A percentile compares a stretch with the other conserved stretches of the same genome.
Evolutionary conservation across 495 filamentous ascomycete species (phyloP).

Genomic region (Tuber microsphaerosporum): DNA sequence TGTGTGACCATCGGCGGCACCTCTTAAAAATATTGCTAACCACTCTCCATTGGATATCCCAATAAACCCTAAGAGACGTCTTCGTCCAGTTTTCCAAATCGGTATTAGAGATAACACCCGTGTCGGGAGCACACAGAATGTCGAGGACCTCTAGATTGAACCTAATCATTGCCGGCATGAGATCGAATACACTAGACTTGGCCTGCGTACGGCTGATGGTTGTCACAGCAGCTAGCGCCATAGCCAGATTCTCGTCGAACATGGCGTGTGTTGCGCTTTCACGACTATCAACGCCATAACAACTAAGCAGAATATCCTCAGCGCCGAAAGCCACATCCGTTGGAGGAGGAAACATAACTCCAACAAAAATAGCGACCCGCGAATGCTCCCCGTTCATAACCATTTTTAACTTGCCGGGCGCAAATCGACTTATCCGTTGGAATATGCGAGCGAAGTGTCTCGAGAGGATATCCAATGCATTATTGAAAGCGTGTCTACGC

Average conservation of each 20-base stretch:
- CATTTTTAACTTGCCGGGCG: slow-evolving; percentile 16
- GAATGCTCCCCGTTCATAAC: slow-evolving; percentile 28
- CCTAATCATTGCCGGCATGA: slow-evolving; percentile 63
- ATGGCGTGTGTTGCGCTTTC: slow-evolving; percentile 38
- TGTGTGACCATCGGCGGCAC: slow-evolving; percentile 70
- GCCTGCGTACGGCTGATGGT: slow-evolving; percentile 24
- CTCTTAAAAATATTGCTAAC: slow-evolving; percentile 72
- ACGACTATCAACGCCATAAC: slow-evolving; percentile 36
- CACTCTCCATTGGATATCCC: slow-evolving; percentile 72
- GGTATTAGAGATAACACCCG: slow-evolving; percentile 66
- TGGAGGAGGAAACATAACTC: slow-evolving; percentile 32
- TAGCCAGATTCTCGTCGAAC: slow-evolving; percentile 36
- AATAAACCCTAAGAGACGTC: slow-evolving; percentile 62
- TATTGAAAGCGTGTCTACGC: slow-evolving; percentile 33
- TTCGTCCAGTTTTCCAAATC: slow-evolving; percentile 55
- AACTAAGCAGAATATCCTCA: slow-evolving; percentile 34
- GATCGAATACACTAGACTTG: slow-evolving; percentile 56
- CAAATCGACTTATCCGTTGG: slow-evolving; percentile 30
- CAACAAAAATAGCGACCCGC: slow-evolving; percentile 28
- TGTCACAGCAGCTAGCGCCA: slow-evolving; percentile 32
- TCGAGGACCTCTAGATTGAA: slow-evolving; percentile 69
- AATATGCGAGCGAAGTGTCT: slow-evolving; percentile 27
- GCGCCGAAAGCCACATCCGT: slow-evolving; percentile 34
- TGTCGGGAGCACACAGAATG: slow-evolving; percentile 71
- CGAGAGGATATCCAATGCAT: slow-evolving; percentile 23